phyloP scores from a whole-genome alignment of 225 moss, liverwort and hornwort species.

The Takakia lepidozioides region DNA sequence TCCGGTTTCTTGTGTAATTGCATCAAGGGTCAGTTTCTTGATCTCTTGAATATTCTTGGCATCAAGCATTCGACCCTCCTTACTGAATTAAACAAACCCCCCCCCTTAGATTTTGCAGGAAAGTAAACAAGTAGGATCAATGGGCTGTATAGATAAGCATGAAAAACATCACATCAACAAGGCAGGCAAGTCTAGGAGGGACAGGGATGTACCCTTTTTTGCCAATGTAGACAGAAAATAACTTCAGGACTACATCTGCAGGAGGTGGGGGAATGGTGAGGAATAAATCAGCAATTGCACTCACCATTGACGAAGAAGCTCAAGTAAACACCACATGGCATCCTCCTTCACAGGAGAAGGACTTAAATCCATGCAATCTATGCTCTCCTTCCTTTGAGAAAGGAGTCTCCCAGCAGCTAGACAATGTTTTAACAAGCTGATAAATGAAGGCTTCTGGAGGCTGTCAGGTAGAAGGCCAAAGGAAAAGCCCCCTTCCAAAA shows the following conservation, averaged over 20 bases:
- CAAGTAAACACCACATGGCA: constrained; percentile 37
- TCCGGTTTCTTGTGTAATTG: constrained; percentile 12
- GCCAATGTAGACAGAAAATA: too few relatives aligned
- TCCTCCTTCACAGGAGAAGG: constrained; percentile 4
- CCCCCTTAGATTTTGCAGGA: too few relatives aligned
- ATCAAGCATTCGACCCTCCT: constrained; percentile 17
- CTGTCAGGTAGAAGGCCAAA: constrained; percentile 29
- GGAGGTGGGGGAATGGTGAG: too few relatives aligned
- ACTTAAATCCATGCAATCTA: too few relatives aligned
- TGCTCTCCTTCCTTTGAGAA: too few relatives aligned
- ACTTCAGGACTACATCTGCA: too few relatives aligned
- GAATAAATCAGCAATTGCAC: too few relatives aligned
- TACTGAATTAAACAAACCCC: constrained; percentile 37
- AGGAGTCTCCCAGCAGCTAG: constrained; percentile 42
- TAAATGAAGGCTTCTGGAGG: constrained; percentile 18
- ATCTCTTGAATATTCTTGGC: constrained; percentile 21
- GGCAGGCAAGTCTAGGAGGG: too few relatives aligned
- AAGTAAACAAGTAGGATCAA: too few relatives aligned
- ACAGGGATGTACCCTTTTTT: too few relatives aligned
- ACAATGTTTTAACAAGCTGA: constrained; percentile 43
- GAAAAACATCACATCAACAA: too few relatives aligned
- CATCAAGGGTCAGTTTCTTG: constrained; percentile 12
- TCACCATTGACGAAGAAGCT: constrained; percentile 44
- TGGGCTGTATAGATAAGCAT: too few relatives aligned
- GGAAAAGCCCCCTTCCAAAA: constrained; percentile 58